These are phyloP conservation scores for Fusarium buharicum DNA, from an alignment of 2,329 filamentous ascomycete species.

Conservation along the genomic window DNA sequence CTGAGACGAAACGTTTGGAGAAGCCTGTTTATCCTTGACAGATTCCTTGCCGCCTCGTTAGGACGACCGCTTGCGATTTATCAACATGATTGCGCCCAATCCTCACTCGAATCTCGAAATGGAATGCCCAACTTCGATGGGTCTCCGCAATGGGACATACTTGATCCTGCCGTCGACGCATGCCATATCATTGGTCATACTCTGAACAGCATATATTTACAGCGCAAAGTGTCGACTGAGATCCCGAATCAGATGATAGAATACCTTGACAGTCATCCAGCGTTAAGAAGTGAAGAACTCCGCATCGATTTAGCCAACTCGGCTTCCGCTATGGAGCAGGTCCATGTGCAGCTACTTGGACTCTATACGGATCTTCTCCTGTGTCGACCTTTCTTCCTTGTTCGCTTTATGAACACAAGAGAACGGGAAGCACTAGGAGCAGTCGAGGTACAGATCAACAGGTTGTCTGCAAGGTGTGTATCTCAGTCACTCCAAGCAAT, in stretches of 20 bases:
- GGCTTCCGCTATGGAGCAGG: constrained; percentile 65
- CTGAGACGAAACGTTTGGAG: constrained; percentile 70
- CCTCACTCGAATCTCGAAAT: constrained; percentile 52
- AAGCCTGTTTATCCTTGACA: constrained; percentile 72
- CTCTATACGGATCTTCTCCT: constrained; percentile 71
- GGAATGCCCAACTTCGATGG: constrained; percentile 37
- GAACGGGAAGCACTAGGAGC: constrained; percentile 2
- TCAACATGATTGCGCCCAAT: constrained; percentile 69
- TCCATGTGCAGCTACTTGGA: constrained; percentile 71
- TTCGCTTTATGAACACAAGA: constrained; percentile 59
- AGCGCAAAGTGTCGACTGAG: constrained; percentile 66
- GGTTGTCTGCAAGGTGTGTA: constrained; percentile 57
- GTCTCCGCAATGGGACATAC: constrained; percentile 42
- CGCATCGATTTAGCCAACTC: constrained; percentile 7
- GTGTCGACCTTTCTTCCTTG: constrained; percentile 72
- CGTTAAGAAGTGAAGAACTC: constrained; percentile 58
- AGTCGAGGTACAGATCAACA: constrained; percentile 51
- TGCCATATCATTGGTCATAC: constrained; percentile 68
- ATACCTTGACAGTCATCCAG: constrained; percentile 53
- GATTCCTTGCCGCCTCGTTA: constrained; percentile 70
- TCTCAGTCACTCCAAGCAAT: constrained; percentile 55
- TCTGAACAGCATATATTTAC: constrained; percentile 68
- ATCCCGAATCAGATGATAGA: constrained; percentile 66
- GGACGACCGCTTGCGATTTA: constrained; percentile 71
- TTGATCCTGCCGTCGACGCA: constrained; percentile 67